Evolutionary conservation across 805 yeast genomes (phyloP).

Genomic region (Wickerhamiella kurtzmanii): DNA sequence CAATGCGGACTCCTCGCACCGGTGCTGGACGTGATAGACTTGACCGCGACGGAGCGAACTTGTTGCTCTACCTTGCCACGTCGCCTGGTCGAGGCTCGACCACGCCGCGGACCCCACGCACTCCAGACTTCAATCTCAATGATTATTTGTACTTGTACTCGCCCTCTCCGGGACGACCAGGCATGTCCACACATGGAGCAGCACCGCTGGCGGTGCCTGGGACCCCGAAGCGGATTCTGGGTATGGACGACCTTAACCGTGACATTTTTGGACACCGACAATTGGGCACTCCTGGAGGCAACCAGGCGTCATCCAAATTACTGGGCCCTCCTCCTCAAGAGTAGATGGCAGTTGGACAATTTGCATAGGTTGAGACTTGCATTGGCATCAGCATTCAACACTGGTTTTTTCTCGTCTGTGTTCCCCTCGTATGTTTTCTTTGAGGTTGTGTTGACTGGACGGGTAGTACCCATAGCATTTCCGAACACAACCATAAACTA

Average conservation of each 20-base stretch:
- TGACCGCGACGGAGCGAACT: constrained; percentile 58
- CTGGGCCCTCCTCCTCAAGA: not conserved
- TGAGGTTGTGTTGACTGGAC: too few relatives aligned
- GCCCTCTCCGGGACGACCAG: constrained; percentile 34
- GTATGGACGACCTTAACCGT: not conserved
- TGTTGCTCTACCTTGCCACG: constrained; percentile 68
- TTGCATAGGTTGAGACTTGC: too few relatives aligned
- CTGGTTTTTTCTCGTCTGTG: too few relatives aligned
- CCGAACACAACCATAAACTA: too few relatives aligned
- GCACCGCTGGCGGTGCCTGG: not conserved
- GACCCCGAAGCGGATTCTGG: not conserved
- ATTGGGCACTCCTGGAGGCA: not conserved
- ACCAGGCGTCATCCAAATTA: not conserved
- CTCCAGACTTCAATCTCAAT: constrained; percentile 52
- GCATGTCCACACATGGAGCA: not conserved
- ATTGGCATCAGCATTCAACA: too few relatives aligned
- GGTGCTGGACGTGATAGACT: constrained; percentile 5
- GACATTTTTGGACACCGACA: not conserved
- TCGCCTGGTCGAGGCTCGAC: constrained; percentile 54
- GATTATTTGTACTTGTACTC: constrained; percentile 71
- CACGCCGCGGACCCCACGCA: constrained; percentile 26
- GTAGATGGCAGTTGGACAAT: not conserved
- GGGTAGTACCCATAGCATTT: too few relatives aligned
- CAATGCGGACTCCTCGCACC: constrained; percentile 7
- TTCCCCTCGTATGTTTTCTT: too few relatives aligned